Evolutionary conservation across 371 early-diverging fungal species (phyloP).

Genomic region (Saksenaea oblongispora): DNA sequence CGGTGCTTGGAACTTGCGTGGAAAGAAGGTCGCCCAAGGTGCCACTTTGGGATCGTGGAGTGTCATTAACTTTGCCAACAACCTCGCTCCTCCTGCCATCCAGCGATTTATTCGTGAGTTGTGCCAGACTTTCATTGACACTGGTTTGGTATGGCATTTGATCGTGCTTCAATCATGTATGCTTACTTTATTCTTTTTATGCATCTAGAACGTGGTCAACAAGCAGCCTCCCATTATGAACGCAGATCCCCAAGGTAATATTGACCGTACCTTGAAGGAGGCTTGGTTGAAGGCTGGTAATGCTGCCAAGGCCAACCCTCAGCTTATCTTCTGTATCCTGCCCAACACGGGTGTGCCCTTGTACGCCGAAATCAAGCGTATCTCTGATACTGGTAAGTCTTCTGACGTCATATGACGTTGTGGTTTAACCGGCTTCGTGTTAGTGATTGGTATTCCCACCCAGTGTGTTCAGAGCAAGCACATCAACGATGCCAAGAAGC

Average conservation of each 20-base stretch:
- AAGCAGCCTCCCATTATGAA: constrained; percentile 73
- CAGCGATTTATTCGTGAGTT: constrained; percentile 63
- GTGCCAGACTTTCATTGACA: constrained; percentile 56
- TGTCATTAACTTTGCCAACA: constrained; percentile 65
- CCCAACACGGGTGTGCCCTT: constrained; percentile 84
- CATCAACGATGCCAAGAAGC: constrained; percentile 54
- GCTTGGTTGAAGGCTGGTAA: constrained; percentile 75
- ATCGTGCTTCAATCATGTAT: constrained; percentile 13
- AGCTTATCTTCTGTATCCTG: constrained; percentile 82
- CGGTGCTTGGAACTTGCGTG: constrained; percentile 93
- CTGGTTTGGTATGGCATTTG: constrained; percentile 53
- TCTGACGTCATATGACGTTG: constrained; percentile 83
- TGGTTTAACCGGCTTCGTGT: constrained; percentile 61
- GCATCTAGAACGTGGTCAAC: constrained; percentile 48
- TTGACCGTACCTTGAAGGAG: constrained; percentile 68
- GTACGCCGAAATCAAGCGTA: constrained; percentile 95
- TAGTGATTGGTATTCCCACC: constrained; percentile 81
- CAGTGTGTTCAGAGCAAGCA: constrained; percentile 90
- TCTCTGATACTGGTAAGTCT: constrained; percentile 86
- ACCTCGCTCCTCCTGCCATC: constrained; percentile 35
- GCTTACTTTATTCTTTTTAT: constrained; percentile 47
- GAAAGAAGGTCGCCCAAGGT: constrained; percentile 79
- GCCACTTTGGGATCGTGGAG: constrained; percentile 83
- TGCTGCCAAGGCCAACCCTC: constrained; percentile 71
- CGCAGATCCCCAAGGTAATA: constrained; percentile 66